These are phyloP conservation scores for Closterium sp. DNA, from an alignment of 139 green algal species.

Conservation along the genomic window DNA sequence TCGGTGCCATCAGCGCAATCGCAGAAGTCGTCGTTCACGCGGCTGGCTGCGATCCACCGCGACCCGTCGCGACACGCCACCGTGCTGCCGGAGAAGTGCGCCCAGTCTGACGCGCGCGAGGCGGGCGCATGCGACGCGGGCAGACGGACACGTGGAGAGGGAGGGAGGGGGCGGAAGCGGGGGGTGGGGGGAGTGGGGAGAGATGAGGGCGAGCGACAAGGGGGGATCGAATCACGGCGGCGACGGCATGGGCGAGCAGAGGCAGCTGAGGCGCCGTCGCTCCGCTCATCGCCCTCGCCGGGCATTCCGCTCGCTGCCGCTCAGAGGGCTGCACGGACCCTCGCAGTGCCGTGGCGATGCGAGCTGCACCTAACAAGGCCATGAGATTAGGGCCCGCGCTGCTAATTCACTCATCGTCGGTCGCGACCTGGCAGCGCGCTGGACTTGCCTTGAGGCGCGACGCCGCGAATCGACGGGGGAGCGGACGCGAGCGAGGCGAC, in stretches of 20 bases:
- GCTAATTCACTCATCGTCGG: not conserved
- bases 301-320: too few species aligned
- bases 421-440: not conserved
- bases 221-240: too few species aligned
- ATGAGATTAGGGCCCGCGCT: too few species aligned
- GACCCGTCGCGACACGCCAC: slow-evolving; percentile 26
- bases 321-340: too few species aligned
- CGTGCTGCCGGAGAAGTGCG: slow-evolving; percentile 9
- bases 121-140: not conserved
- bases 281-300: too few species aligned
- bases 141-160: not conserved
- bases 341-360: too few species aligned
- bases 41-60: slow-evolving; percentile 54
- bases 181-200: not conserved
- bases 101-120: slow-evolving; percentile 15
- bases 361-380: too few species aligned
- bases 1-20: slow-evolving; percentile 92
- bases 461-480: not conserved
- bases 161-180: not conserved
- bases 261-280: too few species aligned
- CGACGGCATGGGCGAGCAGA: too few species aligned
- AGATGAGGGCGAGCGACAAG: not conserved
- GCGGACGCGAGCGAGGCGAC: not conserved
- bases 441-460: not conserved
- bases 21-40: slow-evolving; percentile 93